Base-by-base conservation (phyloP, 192 early-diverging fungal genomes). In the Linnemannia elongata region DNA sequence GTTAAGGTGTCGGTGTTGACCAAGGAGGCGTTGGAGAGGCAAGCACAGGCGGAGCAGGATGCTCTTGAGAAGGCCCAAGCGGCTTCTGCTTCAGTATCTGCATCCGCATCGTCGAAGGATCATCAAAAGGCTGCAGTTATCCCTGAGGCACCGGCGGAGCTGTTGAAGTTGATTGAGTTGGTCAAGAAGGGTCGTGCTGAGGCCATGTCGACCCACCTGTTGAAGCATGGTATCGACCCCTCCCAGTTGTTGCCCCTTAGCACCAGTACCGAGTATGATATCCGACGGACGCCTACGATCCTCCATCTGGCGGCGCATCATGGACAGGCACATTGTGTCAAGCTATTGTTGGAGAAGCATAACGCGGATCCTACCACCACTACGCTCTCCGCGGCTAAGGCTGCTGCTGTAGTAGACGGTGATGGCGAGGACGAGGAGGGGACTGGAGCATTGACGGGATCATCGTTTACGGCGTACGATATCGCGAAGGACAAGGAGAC, bases 301-400 rank as follows among this genome's bases (percentile, higher is more conserved):
- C 85, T 99, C 30, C 97, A 99, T 81, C 74, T 96, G 36, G 96
- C 97, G 0, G 83, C 97, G 9, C 60, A 72, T n/a, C 78, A 86
- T 6, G 94, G 94, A 0, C 93, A 94, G 57, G 57, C 82, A 0
- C 90, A 91, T 4, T 85, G 96, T 20, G 92, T 98, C 1, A 88
- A 90, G 6, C 24, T 72, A 1, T 89, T 93, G 24, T 85, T 99
- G 30, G 89, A 96, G 39, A 88, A 93, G 39, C 78, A 89, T 55
- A 91, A 94, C n/a, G 97, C 96, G 0, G 95, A 99, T 75, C 98
- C 98, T 1, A 93, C 92, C 0, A 80, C 88, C 8, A 79, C 78
- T 4, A 68, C 88, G 20, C 44, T 57, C 42, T 76, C 83, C 1
- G 63, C 73, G 3, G 22, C 30, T 44, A 63, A 78, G 20, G 54